Conservation (phyloP, 148 eudicot species). For the Selenicereus undatus region DNA sequence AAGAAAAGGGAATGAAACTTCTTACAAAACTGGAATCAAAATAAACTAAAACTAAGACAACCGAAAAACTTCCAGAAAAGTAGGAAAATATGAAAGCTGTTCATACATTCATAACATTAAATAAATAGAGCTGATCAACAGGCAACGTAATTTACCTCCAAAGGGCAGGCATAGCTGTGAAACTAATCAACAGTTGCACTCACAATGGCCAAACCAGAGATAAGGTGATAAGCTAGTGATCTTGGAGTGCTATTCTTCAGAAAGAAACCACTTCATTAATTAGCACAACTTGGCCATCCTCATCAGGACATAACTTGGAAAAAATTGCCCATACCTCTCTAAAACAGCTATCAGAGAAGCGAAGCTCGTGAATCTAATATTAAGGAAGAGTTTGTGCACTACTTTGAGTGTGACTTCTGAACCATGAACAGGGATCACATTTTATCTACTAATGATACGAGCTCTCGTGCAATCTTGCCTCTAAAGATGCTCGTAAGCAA, state of each 20-base stretch:
- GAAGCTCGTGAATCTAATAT: slow-evolving; percentile 92
- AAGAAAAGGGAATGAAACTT: too few species aligned
- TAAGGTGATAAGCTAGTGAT: slow-evolving; percentile 90
- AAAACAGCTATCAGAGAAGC: slow-evolving; percentile 91
- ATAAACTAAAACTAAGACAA: too few species aligned
- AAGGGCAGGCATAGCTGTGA: slow-evolving; percentile 72
- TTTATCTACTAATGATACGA: slow-evolving; percentile 80
- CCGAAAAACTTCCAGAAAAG: too few species aligned
- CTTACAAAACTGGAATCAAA: too few species aligned
- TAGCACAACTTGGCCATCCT: slow-evolving; percentile 83
- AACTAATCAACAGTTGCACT: slow-evolving; percentile 63
- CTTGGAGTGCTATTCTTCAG: slow-evolving; percentile 79
- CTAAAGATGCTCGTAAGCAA: slow-evolving; percentile 74
- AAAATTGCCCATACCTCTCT: slow-evolving; percentile 94
- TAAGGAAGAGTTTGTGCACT: slow-evolving; percentile 78
- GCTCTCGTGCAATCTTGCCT: slow-evolving; percentile 66
- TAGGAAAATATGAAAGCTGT: too few species aligned
- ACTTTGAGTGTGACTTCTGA: slow-evolving; percentile 61
- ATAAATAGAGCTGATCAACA: too few species aligned
- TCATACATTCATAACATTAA: too few species aligned
- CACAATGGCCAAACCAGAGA: slow-evolving; percentile 87
- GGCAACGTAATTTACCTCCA: slow-evolving; percentile 56
- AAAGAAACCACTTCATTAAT: slow-evolving; percentile 68
- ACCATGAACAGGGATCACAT: slow-evolving; percentile 66
- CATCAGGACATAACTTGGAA: slow-evolving; percentile 74